Conservation (phyloP, 805 yeast species). For the Saccharomycopsis capsularis region DNA sequence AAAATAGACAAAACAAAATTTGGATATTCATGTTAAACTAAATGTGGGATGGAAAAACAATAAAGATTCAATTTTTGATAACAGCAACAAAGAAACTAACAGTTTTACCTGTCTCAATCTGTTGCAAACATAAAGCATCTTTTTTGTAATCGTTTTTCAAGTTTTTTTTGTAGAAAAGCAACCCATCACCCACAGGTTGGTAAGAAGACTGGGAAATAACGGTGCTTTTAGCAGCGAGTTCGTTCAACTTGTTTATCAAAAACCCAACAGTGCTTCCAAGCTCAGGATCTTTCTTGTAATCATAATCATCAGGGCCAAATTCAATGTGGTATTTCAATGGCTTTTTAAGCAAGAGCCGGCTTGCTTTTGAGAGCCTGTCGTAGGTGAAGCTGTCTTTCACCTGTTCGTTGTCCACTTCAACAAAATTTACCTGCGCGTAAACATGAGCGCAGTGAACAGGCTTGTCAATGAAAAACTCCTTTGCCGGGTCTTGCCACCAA, state of each 20-base stretch:
- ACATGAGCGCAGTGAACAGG: conserved; percentile 79
- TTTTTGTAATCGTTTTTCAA: conserved; percentile 23
- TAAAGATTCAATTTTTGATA: neutral
- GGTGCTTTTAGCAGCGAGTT: conserved; percentile 43
- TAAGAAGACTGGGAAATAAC: conserved; percentile 27
- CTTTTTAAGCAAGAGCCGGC: conserved; percentile 24
- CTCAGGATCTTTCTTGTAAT: conserved; percentile 50
- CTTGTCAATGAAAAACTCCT: conserved; percentile 59
- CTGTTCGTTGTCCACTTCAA: conserved; percentile 7
- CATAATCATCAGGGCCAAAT: conserved; percentile 76
- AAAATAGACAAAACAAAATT: too few relatives aligned
- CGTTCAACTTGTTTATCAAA: conserved; percentile 49
- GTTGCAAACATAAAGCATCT: conserved; percentile 44
- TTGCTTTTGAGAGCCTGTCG: neutral
- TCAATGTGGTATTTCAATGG: conserved; percentile 61
- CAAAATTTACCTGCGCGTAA: conserved; percentile 45
- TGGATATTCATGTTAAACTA: too few relatives aligned
- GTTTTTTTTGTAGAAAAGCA: conserved; percentile 31
- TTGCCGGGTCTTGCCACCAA: conserved; percentile 45
- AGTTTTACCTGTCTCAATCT: conserved; percentile 47
- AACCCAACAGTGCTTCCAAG: conserved; percentile 63
- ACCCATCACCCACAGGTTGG: conserved; percentile 28
- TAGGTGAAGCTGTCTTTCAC: neutral
- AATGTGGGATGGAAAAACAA: too few relatives aligned
- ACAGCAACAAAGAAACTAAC: conserved; percentile 31